phyloP scores from a whole-genome alignment of 2,329 filamentous ascomycete genomes.

The Waltergamsia citrina region DNA sequence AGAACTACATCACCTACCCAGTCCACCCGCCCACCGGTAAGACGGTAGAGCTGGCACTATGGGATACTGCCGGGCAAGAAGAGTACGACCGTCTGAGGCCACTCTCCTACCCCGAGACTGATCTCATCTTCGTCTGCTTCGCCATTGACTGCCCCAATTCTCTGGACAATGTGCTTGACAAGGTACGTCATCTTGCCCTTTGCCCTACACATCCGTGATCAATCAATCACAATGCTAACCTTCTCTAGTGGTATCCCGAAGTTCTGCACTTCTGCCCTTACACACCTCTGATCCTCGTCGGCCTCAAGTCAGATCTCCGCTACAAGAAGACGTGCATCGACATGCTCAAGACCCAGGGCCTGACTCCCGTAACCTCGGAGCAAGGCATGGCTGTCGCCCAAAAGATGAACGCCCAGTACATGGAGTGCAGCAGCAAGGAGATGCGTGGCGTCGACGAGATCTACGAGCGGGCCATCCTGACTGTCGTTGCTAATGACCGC shows the following conservation, averaged over 20 bases:
- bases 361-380: slow-evolving; percentile 87
- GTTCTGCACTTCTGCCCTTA: slow-evolving; percentile 98
- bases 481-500: slow-evolving; percentile 73
- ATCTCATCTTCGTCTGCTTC: slow-evolving; percentile 97
- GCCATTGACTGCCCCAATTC: slow-evolving; percentile 98
- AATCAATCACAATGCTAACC: not conserved
- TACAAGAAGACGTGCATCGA: slow-evolving; percentile 96
- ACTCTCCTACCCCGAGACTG: slow-evolving; percentile 94
- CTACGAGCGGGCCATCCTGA: slow-evolving; percentile 85
- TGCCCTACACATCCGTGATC: not conserved
- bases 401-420: slow-evolving; percentile 92
- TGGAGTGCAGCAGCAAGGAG: slow-evolving; percentile 98
- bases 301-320: slow-evolving; percentile 93
- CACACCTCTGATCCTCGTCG: slow-evolving; percentile 89
- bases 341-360: slow-evolving; percentile 93
- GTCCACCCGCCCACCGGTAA: slow-evolving; percentile 82
- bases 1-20: slow-evolving; percentile 99
- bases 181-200: slow-evolving; percentile 49
- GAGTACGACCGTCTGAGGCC: slow-evolving; percentile 95
- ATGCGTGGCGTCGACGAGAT: slow-evolving; percentile 95
- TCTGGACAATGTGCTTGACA: slow-evolving; percentile 96
- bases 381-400: slow-evolving; percentile 81
- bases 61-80: slow-evolving; percentile 98
- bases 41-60: slow-evolving; percentile 90
- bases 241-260: slow-evolving; percentile 90